Conservation (phyloP, 768 basidiomycete genomes). For the Favolaschia claudopus region DNA sequence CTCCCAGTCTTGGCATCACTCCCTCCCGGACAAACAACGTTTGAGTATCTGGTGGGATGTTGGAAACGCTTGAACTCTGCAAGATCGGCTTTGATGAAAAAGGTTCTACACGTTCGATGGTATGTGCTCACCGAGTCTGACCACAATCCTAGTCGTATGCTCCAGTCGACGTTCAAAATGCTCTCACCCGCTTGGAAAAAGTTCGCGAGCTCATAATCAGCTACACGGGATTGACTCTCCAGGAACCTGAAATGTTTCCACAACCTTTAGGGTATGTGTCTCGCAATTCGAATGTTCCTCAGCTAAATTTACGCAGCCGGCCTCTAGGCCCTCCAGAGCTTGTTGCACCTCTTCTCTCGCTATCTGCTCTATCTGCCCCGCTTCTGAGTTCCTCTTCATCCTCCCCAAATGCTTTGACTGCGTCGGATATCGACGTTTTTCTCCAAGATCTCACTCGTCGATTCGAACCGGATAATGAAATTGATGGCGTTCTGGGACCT, state of each 20-base stretch:
- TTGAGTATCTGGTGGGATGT: slow-evolving; percentile 89
- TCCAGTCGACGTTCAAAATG: slow-evolving; percentile 67
- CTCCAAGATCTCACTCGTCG: slow-evolving; percentile 84
- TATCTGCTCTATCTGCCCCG: slow-evolving; percentile 74
- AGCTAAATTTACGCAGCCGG: slow-evolving; percentile 52
- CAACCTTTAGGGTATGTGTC: slow-evolving; percentile 76
- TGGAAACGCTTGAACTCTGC: slow-evolving; percentile 87
- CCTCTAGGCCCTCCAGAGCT: slow-evolving; percentile 82
- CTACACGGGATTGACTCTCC: slow-evolving; percentile 87
- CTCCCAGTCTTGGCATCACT: slow-evolving; percentile 77
- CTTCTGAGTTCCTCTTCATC: slow-evolving; percentile 57
- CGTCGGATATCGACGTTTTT: slow-evolving; percentile 79
- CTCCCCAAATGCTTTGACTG: slow-evolving; percentile 58
- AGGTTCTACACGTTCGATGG: slow-evolving; percentile 47
- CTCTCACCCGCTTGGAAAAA: slow-evolving; percentile 72
- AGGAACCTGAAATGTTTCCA: slow-evolving; percentile 95
- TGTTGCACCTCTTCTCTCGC: slow-evolving; percentile 78
- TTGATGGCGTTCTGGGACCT: slow-evolving; percentile 81
- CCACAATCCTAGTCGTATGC: slow-evolving; percentile 61
- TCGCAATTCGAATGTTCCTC: neutral
- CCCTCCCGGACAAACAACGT: slow-evolving; percentile 78
- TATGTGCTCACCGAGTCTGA: neutral
- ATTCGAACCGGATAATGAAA: slow-evolving; percentile 81
- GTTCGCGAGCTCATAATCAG: slow-evolving; percentile 84
- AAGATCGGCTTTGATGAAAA: slow-evolving; percentile 63